A percentile compares a stretch with the other conserved stretches of the same genome.
phyloP scores from a whole-genome alignment of 208 protist species.

The Acanthamoeba comandoni region DNA sequence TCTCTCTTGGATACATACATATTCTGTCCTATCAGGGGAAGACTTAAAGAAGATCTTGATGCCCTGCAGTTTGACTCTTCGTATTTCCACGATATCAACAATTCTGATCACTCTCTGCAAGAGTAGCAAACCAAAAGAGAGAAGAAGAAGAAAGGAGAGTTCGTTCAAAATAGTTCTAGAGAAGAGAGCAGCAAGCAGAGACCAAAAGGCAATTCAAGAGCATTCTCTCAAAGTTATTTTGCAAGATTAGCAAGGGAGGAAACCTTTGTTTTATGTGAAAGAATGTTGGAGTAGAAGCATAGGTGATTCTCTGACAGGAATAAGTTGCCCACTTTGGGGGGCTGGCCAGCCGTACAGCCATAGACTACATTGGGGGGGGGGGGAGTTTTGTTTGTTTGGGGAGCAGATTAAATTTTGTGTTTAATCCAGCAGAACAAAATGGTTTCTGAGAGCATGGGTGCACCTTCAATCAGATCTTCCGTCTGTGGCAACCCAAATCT shows the following conservation, averaged over 20 bases:
- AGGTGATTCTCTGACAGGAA: constrained; percentile 37
- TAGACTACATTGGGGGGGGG: not conserved
- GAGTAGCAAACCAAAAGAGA: not conserved
- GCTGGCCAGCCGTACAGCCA: not conserved
- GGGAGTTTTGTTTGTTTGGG: not conserved
- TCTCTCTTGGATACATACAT: not conserved
- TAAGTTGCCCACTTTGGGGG: constrained; percentile 18
- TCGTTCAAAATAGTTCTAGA: not conserved
- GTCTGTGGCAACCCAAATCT: constrained; percentile 1
- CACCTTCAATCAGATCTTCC: constrained; percentile 28
- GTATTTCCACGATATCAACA: constrained; percentile 9
- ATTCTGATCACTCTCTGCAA: constrained; percentile 15
- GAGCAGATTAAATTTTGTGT: not conserved
- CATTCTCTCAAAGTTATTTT: too few relatives aligned
- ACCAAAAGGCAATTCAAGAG: not conserved
- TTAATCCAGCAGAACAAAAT: not conserved
- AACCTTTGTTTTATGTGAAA: constrained; percentile 26
- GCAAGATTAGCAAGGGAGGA: not conserved
- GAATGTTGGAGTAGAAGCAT: constrained; percentile 22
- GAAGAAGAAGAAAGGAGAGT: not conserved
- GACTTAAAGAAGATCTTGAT: constrained; percentile 20
- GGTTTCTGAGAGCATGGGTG: not conserved
- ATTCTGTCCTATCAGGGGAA: not conserved
- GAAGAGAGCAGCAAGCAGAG: not conserved
- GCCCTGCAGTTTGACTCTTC: constrained; percentile 3